Conservation (phyloP, 2,329 filamentous ascomycete species). For the Gnomoniopsis smithogilvyi region DNA sequence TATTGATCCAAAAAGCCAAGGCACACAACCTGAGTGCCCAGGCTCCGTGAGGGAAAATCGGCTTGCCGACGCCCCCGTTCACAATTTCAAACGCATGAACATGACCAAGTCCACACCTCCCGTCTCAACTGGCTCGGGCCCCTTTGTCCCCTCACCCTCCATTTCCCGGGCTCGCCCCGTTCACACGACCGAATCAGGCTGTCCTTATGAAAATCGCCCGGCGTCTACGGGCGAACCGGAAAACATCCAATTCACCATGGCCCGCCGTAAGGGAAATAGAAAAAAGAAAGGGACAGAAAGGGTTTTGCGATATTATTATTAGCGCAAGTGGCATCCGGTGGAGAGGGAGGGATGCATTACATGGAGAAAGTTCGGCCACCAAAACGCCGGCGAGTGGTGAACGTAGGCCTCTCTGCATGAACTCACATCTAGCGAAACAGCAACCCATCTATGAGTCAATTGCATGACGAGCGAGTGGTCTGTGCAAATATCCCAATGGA, state of each 20-base stretch:
- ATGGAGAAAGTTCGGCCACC: too few species aligned
- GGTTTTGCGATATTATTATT: too few species aligned
- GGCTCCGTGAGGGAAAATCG: too few species aligned
- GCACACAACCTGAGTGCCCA: too few species aligned
- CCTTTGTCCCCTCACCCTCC: background rate
- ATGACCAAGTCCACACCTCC: background rate
- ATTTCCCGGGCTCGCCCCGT: slow-evolving; percentile 1
- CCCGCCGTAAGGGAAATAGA: too few species aligned
- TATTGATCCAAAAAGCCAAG: background rate
- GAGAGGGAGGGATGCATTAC: too few species aligned
- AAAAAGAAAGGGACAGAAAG: too few species aligned
- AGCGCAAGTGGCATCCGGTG: too few species aligned
- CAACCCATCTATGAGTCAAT: background rate
- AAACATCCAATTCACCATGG: too few species aligned
- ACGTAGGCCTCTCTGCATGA: too few species aligned
- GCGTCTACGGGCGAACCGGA: background rate
- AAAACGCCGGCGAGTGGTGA: too few species aligned
- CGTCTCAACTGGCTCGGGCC: background rate
- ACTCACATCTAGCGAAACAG: too few species aligned
- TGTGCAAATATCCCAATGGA: background rate
- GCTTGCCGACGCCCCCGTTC: background rate
- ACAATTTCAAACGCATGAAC: background rate
- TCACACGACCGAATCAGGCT: background rate
- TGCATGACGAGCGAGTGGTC: background rate
- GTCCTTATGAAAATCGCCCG: background rate